Percentiles rank a stretch among this genome's conserved stretches.
Conservation (phyloP, 192 early-diverging fungal genomes). For the Backusella psychrophila region DNA sequence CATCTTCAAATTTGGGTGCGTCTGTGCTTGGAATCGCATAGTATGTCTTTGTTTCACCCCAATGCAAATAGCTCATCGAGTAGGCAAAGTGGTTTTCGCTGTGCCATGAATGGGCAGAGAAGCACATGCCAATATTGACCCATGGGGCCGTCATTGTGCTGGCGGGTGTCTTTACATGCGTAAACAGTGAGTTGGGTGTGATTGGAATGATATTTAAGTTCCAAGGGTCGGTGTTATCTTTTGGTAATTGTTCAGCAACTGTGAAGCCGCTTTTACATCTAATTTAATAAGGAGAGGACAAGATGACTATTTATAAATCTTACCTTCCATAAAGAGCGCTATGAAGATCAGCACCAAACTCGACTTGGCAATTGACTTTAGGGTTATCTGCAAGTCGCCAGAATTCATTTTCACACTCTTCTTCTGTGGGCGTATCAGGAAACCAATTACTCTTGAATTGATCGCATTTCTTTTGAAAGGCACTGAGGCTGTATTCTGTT, state of each 20-base stretch:
- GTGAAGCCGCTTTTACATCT: constrained; percentile 38
- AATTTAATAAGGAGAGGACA: neutral
- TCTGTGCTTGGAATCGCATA: constrained; percentile 87
- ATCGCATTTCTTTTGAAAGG: constrained; percentile 79
- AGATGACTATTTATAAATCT: neutral
- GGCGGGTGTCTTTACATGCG: constrained; percentile 87
- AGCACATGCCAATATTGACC: constrained; percentile 95
- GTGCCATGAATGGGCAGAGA: constrained; percentile 97
- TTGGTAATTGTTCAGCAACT: constrained; percentile 7
- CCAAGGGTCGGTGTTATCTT: constrained; percentile 59
- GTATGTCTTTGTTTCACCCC: constrained; percentile 98
- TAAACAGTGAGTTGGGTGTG: constrained; percentile 78
- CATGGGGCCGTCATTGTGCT: constrained; percentile 97
- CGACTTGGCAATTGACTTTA: constrained; percentile 86
- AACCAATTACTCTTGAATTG: constrained; percentile 83
- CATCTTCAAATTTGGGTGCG: constrained; percentile 79
- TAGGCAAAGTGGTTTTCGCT: constrained; percentile 97
- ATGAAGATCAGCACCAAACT: constrained; percentile 96
- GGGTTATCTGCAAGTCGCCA: constrained; percentile 88
- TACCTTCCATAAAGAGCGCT: constrained; percentile 87
- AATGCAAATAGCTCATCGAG: constrained; percentile 94
- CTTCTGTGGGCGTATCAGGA: constrained; percentile 58
- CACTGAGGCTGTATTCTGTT: constrained; percentile 67
- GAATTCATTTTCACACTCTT: constrained; percentile 86
- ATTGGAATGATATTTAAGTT: constrained; percentile 90